phyloP scores from a whole-genome alignment of 257 asterid genomes.

The Cinchona pubescens region DNA sequence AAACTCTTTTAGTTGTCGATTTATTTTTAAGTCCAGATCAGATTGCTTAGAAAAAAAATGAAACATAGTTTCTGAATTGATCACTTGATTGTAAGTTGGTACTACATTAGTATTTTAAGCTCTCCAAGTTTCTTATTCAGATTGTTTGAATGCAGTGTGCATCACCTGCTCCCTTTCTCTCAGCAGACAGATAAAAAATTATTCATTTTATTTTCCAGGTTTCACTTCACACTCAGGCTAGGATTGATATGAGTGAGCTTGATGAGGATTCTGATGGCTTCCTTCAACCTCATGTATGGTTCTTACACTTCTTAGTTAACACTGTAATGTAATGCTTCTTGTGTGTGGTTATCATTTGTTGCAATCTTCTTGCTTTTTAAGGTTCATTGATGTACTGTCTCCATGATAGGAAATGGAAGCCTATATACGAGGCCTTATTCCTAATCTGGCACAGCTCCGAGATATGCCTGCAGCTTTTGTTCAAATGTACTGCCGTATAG shows the following conservation, averaged over 20 bases:
- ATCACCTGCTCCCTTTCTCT: background rate
- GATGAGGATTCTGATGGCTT: conserved; percentile 99
- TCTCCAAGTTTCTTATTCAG: background rate
- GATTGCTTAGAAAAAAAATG: background rate
- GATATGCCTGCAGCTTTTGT: conserved; percentile 93
- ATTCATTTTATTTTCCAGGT: conserved; percentile 53
- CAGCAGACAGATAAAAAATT: background rate
- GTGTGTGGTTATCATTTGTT: background rate
- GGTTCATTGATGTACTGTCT: conserved; percentile 2
- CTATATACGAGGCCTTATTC: conserved; percentile 94
- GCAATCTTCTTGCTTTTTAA: background rate
- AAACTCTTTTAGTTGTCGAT: background rate
- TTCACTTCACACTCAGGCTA: conserved; percentile 96
- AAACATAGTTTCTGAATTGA: background rate
- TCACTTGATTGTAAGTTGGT: background rate
- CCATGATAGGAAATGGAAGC: conserved; percentile 84
- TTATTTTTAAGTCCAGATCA: background rate
- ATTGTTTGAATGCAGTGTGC: background rate
- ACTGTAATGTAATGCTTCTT: conserved; percentile 3
- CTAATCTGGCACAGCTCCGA: conserved; percentile 89
- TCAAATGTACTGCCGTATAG: conserved; percentile 98
- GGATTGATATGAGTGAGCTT: conserved; percentile 99
- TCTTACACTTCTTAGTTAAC: conserved; percentile 23
- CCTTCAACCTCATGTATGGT: conserved; percentile 88
- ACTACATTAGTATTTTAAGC: background rate